These are phyloP conservation scores for Glarea lozoyensis DNA, from an alignment of 495 filamentous ascomycete genomes.

Conservation along the genomic window DNA sequence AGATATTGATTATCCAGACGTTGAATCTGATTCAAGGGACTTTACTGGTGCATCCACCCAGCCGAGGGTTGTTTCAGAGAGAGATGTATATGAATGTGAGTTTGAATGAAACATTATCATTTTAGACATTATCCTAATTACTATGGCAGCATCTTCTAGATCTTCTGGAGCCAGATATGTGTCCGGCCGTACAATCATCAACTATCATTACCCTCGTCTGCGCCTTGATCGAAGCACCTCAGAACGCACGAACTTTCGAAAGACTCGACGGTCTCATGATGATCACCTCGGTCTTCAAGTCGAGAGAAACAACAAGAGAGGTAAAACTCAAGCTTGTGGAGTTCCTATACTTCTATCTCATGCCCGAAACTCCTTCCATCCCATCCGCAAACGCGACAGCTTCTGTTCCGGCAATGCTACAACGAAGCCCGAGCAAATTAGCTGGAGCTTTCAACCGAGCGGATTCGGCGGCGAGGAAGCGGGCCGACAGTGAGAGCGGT, in stretches of 20 bases:
- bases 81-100: constrained; percentile 89
- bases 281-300: constrained; percentile 89
- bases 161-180: constrained; percentile 87
- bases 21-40: constrained; percentile 87
- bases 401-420: constrained; percentile 38
- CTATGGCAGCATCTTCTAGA: constrained; percentile 68
- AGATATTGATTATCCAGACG: constrained; percentile 79
- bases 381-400: constrained; percentile 27
- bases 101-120: neutral
- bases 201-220: constrained; percentile 85
- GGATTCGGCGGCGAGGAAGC: constrained; percentile 16
- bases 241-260: constrained; percentile 87
- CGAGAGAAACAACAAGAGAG: constrained; percentile 66
- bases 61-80: constrained; percentile 75
- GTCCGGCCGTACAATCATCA: constrained; percentile 80
- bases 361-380: constrained; percentile 71
- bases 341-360: constrained; percentile 93
- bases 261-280: constrained; percentile 85
- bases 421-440: constrained; percentile 66
- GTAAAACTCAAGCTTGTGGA: constrained; percentile 92
- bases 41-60: constrained; percentile 87
- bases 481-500: constrained; percentile 22
- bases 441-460: constrained; percentile 34
- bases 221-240: constrained; percentile 71
- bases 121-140: neutral